These are phyloP conservation scores for Apocynum venetum DNA, from an alignment of 257 asterid genomes.

Conservation along the genomic window DNA sequence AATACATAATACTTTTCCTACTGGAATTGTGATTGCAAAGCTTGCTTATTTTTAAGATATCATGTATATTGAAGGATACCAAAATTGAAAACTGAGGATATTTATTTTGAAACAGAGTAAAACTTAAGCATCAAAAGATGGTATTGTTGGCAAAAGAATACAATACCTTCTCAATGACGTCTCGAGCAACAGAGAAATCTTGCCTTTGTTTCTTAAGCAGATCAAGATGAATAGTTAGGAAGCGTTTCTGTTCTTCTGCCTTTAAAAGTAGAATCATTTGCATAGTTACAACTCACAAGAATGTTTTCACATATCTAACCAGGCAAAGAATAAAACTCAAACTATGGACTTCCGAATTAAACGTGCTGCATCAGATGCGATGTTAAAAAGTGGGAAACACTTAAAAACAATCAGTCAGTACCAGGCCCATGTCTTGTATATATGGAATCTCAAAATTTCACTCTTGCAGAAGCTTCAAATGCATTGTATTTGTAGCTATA, in stretches of 20 bases:
- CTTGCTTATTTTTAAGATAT: background rate
- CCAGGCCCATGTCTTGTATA: background rate
- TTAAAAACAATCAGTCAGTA: background rate
- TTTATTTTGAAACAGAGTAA: no score
- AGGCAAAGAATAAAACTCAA: background rate
- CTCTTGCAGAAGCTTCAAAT: background rate
- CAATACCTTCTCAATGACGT: constrained; percentile 2
- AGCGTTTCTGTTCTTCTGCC: constrained; percentile 7
- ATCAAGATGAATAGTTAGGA: constrained; percentile 1
- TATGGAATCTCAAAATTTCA: background rate
- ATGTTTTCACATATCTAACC: background rate
- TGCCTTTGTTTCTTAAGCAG: constrained; percentile 1
- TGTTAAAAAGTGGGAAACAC: background rate
- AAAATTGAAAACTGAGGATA: background rate
- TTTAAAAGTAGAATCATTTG: background rate
- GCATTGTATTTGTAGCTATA: background rate
- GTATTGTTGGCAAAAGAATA: background rate
- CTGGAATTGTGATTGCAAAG: background rate
- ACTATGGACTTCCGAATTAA: background rate
- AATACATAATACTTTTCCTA: background rate
- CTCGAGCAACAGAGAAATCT: background rate
- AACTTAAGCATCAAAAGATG: background rate
- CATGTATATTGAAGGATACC: background rate
- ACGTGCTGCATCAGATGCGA: background rate
- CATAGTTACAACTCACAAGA: background rate